Evolutionary conservation across 2,329 filamentous ascomycete genomes (phyloP), one percentile per base, ranked within the genome.

Genomic region (Stenocarpella maydis): DNA sequence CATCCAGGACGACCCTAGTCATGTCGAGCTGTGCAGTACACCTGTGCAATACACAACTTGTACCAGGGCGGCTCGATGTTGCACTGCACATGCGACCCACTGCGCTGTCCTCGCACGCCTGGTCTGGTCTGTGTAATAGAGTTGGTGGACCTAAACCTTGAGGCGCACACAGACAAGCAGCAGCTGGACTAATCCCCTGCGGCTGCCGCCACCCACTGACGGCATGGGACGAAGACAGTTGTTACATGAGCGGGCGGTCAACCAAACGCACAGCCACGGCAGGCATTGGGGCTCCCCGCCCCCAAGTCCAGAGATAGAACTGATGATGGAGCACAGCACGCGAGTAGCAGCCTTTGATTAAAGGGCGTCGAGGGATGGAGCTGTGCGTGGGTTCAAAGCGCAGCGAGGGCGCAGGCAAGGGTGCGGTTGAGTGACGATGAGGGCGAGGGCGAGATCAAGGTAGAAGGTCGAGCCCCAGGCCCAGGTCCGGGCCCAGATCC

Each of bases 311-410:
- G 28, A 47, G 58, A 47, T 21, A 47, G 26, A 61, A n/a, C 2
- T 45, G 52, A 58, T 58, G 64, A 67, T 41, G 52, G 52, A 67
- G 39, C 31, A 67, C 50, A n/a, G n/a, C 52, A 49, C 28, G 64
- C 64, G 52, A 58, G 64, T 49, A 47, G 64, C 64, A 67, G 14
- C 41, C 58, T 55, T 55, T 58, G 52, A 67, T 58, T 58, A 49
- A 66, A 67, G 64, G 64, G 64, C 64, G 52, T 67, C 64, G 43
- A 67, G 64, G 64, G 64, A 67, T 67, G 52, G n/a, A 49, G 28
- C n/a, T 55, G 64, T 41, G 58, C 58, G 58, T 47, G 58, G 41
- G 64, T 67, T 67, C 64, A 67, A 58, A 58, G 64, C 64, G 64
- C 43, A 49, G 52, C 47, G 64, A 67, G 52, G 52, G 64, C 64